Conservation (phyloP, 2,329 filamentous ascomycete species). For the Scytalidium sp. region DNA sequence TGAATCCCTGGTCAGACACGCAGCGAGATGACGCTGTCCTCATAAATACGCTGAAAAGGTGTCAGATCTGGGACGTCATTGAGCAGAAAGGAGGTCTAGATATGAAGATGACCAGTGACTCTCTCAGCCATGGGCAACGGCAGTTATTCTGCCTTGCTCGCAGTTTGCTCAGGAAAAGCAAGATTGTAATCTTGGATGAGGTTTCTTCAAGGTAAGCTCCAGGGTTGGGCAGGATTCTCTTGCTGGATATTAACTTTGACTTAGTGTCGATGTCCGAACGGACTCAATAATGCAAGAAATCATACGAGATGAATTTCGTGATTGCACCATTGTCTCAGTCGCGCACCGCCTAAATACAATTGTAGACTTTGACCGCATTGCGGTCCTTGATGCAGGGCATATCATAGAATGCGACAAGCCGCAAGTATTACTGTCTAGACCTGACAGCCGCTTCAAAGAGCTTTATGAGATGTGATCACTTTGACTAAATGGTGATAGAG, state of each 20-base stretch:
- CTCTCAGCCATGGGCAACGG: conserved; percentile 41
- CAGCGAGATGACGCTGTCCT: conserved; percentile 39
- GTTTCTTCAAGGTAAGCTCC: conserved; percentile 30
- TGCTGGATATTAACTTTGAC: too few relatives aligned
- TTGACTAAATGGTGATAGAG: too few relatives aligned
- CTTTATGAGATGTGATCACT: too few relatives aligned
- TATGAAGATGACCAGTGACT: conserved; percentile 22
- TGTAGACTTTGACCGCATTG: conserved; percentile 40
- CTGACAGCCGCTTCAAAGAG: too few relatives aligned
- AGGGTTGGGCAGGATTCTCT: too few relatives aligned
- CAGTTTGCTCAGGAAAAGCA: conserved; percentile 35
- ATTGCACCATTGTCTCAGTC: conserved; percentile 42
- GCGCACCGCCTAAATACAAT: conserved; percentile 32
- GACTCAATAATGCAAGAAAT: conserved; percentile 29
- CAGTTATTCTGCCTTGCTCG: conserved; percentile 47
- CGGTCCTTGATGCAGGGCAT: conserved; percentile 40
- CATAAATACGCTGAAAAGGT: conserved; percentile 38
- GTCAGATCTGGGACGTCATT: conserved; percentile 41
- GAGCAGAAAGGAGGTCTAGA: conserved; percentile 35
- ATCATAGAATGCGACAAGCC: conserved; percentile 84
- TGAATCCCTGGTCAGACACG: conserved; percentile 37
- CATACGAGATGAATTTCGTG: conserved; percentile 45
- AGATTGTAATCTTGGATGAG: conserved; percentile 39
- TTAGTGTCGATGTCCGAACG: conserved; percentile 27
- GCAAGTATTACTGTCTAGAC: conserved; percentile 66